A percentile compares a stretch with the other conserved stretches of the same genome.
Conservation (phyloP, 2,329 filamentous ascomycete species). For the Trichoderma sp. region DNA sequence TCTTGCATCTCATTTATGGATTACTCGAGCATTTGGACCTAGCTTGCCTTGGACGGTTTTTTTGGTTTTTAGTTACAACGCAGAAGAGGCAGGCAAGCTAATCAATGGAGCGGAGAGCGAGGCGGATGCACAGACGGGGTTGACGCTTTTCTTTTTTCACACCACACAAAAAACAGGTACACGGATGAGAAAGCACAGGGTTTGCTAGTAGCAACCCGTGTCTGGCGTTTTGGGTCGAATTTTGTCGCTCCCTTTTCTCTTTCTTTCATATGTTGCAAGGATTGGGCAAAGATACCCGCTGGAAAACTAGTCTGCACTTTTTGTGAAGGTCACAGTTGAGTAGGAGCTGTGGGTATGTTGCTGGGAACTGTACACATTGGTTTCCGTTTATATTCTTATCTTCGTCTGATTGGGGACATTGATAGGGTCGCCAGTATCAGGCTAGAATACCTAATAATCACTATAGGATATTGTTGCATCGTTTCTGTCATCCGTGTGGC, state of each 20-base stretch:
- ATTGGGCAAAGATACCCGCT: constrained; percentile 7
- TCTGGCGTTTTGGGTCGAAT: constrained; percentile 1
- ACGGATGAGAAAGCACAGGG: background rate
- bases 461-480: background rate
- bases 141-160: background rate
- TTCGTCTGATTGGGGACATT: background rate
- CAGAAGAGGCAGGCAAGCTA: background rate
- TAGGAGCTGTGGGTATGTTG: background rate
- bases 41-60: constrained; percentile 13
- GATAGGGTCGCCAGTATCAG: background rate
- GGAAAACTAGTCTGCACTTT: background rate
- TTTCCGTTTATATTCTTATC: background rate
- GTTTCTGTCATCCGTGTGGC: background rate
- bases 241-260: background rate
- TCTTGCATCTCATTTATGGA: constrained; percentile 14
- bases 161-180: background rate
- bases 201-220: background rate
- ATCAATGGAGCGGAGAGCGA: background rate
- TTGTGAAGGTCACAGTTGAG: background rate
- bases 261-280: background rate
- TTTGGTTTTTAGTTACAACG: constrained; percentile 14
- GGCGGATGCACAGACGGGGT: background rate
- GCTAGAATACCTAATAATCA: background rate
- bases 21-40: constrained; percentile 17
- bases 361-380: background rate